Evolutionary conservation across 257 asterid species (phyloP).

Genomic region (Jacaranda mimosifolia): DNA sequence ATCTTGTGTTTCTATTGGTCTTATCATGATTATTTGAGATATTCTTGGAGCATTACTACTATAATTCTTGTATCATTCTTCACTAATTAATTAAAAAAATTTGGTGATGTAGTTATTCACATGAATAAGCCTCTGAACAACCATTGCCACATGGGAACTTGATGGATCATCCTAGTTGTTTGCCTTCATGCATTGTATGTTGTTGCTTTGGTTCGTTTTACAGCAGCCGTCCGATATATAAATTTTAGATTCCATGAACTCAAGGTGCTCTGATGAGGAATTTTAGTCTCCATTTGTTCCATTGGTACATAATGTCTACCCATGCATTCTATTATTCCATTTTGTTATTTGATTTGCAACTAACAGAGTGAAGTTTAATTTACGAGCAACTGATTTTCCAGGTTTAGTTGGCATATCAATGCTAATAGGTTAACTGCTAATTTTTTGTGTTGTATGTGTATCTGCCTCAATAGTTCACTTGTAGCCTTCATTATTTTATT

Average conservation of each 20-base stretch:
- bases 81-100: constrained; percentile 24
- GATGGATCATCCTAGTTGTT: constrained; percentile 69
- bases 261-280: constrained; percentile 89
- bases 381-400: too few relatives aligned
- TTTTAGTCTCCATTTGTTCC: constrained; percentile 66
- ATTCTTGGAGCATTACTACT: constrained; percentile 5
- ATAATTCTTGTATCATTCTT: constrained; percentile 7
- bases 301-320: constrained; percentile 57
- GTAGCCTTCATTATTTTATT: constrained; percentile 22
- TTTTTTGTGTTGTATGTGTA: not conserved
- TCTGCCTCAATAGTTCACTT: constrained; percentile 26
- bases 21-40: not conserved
- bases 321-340: constrained; percentile 3
- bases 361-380: too few relatives aligned
- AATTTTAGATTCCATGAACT: constrained; percentile 88
- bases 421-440: not conserved
- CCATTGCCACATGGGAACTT: constrained; percentile 80
- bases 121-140: constrained; percentile 67
- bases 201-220: constrained; percentile 71
- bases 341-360: not conserved
- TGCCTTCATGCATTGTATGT: constrained; percentile 72
- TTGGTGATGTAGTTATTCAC: constrained; percentile 64
- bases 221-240: constrained; percentile 76
- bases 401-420: too few relatives aligned
- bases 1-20: not conserved